Conservation (phyloP, 208 protist genomes). For the Trypanosoma lewisi region DNA sequence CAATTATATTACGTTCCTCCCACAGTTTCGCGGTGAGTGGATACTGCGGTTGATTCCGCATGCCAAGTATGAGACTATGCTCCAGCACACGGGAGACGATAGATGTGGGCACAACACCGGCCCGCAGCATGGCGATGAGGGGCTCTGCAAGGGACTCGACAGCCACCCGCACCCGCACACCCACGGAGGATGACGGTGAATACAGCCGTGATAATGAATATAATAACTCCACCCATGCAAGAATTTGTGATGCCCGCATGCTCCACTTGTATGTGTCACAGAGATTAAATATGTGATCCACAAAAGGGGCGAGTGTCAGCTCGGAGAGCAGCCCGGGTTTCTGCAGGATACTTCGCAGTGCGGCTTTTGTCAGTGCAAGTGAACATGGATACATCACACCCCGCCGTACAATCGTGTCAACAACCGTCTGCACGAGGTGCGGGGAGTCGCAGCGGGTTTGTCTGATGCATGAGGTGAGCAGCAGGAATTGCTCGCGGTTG, state of each 20-base stretch:
- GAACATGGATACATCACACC: slow-evolving; percentile 36
- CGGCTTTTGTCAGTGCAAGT: slow-evolving; percentile 38
- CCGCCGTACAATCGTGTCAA: slow-evolving; percentile 28
- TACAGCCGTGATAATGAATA: slow-evolving; percentile 52
- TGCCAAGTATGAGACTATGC: slow-evolving; percentile 64
- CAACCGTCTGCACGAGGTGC: slow-evolving; percentile 34
- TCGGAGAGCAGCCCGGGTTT: slow-evolving; percentile 36
- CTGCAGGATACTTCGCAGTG: slow-evolving; percentile 38
- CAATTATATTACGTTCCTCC: slow-evolving; percentile 29
- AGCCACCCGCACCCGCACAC: slow-evolving; percentile 27
- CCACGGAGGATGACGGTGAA: slow-evolving; percentile 31
- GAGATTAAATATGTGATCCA: slow-evolving; percentile 40
- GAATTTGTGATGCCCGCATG: slow-evolving; percentile 39
- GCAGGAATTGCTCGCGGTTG: slow-evolving; percentile 33
- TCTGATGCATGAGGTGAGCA: slow-evolving; percentile 41
- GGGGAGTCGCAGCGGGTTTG: slow-evolving; percentile 45
- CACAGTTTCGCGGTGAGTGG: slow-evolving; percentile 35
- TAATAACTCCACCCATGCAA: slow-evolving; percentile 42
- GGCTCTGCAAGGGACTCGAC: slow-evolving; percentile 50
- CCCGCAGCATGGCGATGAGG: slow-evolving; percentile 44
- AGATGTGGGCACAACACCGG: slow-evolving; percentile 27
- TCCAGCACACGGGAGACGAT: slow-evolving; percentile 50
- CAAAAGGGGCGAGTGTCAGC: slow-evolving; percentile 31
- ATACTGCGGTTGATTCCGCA: slow-evolving; percentile 46
- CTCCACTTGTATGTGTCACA: slow-evolving; percentile 36